Base-by-base conservation (phyloP, 75 land plant species). In the Pinus taeda region DNA sequence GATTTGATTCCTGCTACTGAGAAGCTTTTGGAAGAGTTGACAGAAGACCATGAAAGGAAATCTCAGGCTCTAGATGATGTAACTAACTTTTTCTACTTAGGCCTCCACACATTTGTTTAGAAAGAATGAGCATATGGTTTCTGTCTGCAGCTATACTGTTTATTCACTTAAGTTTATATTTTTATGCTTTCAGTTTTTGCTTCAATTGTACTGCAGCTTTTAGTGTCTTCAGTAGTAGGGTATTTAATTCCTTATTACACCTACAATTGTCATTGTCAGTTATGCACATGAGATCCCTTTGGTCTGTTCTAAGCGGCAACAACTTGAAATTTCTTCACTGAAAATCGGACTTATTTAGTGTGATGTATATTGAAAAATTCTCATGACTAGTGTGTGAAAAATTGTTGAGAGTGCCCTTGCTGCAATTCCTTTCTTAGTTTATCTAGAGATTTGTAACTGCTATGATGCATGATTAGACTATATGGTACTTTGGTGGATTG, bases 1-100 rank as follows among this genome's bases (percentile, higher is more conserved):
- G 95, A 92, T 39, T 74, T 86, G 29, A 87, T 97, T 65, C 98
- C 99, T 61, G 49, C 74, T 4, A 77, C 86, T 20, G 97, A 97
- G 75, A 91, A 86, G 65, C 80, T 71, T 56, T 57, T 94, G 61
- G 75, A 80, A 53, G 83, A 91, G 59, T 83, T 97, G 21, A 71
- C 59, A 59, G 86, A 86, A 75, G 95, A 94, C 18, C 77, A 85
- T 79, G 84, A 86, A 59, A 86, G 86, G 63, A 90, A 85, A 63
- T 83, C 90, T 64, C 93, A 90, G 62, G 85, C 91, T 39, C 84
- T 87, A 69, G 89, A 92, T 82, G 99, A 97, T 88, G 99, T 97
- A 94, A 81, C 57, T 69, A 4, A 73, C 7, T 24, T 72, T 64
- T 73, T 59, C 18, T 75, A 49, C 75, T 56, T 18, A 56, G 45